Percentiles rank a stretch among this genome's conserved stretches.
Evolutionary conservation across 73 alveolate species (phyloP).

Genomic region (Paramecium sonneborni): DNA sequence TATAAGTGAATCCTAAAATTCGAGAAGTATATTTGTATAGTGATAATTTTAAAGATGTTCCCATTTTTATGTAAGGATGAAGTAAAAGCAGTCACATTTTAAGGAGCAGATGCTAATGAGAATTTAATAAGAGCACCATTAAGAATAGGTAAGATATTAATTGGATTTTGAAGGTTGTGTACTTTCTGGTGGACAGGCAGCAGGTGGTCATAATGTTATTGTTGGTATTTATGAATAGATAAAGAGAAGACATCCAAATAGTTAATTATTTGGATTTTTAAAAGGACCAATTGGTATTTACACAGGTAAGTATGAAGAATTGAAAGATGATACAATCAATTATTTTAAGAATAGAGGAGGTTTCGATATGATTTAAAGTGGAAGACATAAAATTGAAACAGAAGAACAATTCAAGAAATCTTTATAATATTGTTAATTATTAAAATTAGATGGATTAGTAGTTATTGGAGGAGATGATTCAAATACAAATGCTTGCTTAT

Average conservation of each 20-base stretch:
- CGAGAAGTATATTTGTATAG: not conserved
- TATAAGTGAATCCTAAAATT: not conserved
- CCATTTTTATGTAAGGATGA: conserved; percentile 25
- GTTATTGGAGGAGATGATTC: conserved; percentile 93
- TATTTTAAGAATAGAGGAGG: conserved; percentile 98
- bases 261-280: conserved; percentile 92
- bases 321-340: conserved; percentile 89
- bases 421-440: conserved; percentile 60
- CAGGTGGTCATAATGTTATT: conserved; percentile 99
- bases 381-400: conserved; percentile 92
- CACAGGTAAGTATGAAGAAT: conserved; percentile 85
- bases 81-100: conserved; percentile 10
- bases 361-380: conserved; percentile 97
- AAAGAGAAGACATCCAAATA: conserved; percentile 82
- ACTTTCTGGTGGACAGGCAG: conserved; percentile 96
- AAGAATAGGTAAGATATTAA: conserved; percentile 13
- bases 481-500: conserved; percentile 73
- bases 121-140: conserved; percentile 41
- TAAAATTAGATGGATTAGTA: conserved; percentile 94
- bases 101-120: conserved; percentile 11
- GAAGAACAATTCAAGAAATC: conserved; percentile 75
- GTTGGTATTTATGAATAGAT: conserved; percentile 94
- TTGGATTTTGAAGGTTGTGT: conserved; percentile 61
- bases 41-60: not conserved
- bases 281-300: conserved; percentile 97